phyloP scores from a whole-genome alignment of 2,329 filamentous ascomycete species.

The Penicillium concentricum region DNA sequence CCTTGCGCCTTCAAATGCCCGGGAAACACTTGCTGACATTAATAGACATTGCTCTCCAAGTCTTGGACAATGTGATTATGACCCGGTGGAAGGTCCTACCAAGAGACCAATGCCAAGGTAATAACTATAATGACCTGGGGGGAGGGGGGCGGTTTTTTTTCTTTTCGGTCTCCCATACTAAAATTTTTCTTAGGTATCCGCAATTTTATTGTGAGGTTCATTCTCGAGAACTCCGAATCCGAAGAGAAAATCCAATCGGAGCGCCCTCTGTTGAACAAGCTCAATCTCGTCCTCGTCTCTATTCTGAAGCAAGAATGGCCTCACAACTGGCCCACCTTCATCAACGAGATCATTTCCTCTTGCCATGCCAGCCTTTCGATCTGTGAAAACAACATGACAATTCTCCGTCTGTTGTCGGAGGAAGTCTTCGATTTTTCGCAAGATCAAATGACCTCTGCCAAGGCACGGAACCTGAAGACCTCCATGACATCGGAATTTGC shows the following conservation, averaged over 20 bases:
- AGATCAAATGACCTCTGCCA: slow-evolving; percentile 98
- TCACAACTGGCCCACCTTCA: slow-evolving; percentile 99
- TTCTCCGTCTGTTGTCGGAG: slow-evolving; percentile 89
- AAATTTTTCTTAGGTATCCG: slow-evolving; percentile 70
- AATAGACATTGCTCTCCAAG: slow-evolving; percentile 85
- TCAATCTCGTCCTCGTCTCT: slow-evolving; percentile 95
- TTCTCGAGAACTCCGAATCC: slow-evolving; percentile 86
- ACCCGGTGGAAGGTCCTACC: slow-evolving; percentile 98
- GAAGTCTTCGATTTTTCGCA: slow-evolving; percentile 99
- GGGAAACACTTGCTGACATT: slow-evolving; percentile 31
- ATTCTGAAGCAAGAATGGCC: slow-evolving; percentile 99
- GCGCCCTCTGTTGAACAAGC: slow-evolving; percentile 91
- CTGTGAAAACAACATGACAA: slow-evolving; percentile 99
- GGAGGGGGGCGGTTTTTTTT: too few relatives aligned
- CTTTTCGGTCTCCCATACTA: neutral
- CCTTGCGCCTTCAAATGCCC: neutral
- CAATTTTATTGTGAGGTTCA: slow-evolving; percentile 98
- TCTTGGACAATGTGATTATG: slow-evolving; percentile 97
- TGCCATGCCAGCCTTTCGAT: slow-evolving; percentile 94
- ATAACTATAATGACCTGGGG: neutral
- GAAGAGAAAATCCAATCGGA: slow-evolving; percentile 84
- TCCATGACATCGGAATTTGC: slow-evolving; percentile 99
- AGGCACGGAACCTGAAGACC: slow-evolving; percentile 94
- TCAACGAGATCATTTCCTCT: slow-evolving; percentile 98
- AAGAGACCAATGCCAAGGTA: slow-evolving; percentile 91